These are phyloP conservation scores for Flaveria linearis DNA, from an alignment of 129 eudicot genomes.

Conservation along the genomic window DNA sequence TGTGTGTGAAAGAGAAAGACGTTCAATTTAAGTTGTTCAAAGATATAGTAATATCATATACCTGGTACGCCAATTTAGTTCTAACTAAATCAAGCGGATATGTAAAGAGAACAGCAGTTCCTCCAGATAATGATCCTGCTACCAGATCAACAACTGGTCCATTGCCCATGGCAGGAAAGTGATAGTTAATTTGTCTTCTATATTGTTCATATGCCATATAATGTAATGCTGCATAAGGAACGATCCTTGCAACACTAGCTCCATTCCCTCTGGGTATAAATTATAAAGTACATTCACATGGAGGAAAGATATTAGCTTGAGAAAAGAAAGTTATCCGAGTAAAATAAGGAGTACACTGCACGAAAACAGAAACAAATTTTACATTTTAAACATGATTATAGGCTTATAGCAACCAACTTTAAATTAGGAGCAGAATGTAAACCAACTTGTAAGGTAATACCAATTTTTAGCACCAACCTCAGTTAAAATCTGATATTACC, in stretches of 20 bases:
- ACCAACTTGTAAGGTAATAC: background rate
- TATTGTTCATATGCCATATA: conserved; percentile 96
- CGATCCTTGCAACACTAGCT: conserved; percentile 92
- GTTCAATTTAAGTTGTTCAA: conserved; percentile 9
- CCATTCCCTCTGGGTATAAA: conserved; percentile 77
- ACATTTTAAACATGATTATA: background rate
- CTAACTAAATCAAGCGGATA: conserved; percentile 98
- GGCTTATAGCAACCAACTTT: background rate
- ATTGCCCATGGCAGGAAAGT: conserved; percentile 64
- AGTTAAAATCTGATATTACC: background rate
- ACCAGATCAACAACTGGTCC: conserved; percentile 94
- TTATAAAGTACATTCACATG: background rate
- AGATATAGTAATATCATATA: conserved; percentile 28
- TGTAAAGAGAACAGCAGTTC: conserved; percentile 96
- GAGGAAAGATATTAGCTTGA: conserved; percentile 10
- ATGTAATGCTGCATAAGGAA: conserved; percentile 97
- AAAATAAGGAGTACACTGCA: background rate
- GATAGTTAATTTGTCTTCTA: conserved; percentile 65
- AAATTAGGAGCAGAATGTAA: background rate
- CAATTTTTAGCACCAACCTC: background rate
- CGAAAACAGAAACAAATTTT: background rate
- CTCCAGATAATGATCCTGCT: conserved; percentile 98
- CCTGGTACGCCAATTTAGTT: conserved; percentile 96
- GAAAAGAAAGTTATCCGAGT: background rate
- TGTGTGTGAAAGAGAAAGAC: conserved; percentile 29